phyloP scores from a whole-genome alignment of 2,329 filamentous ascomycete species.

The Paraphoma sp. region DNA sequence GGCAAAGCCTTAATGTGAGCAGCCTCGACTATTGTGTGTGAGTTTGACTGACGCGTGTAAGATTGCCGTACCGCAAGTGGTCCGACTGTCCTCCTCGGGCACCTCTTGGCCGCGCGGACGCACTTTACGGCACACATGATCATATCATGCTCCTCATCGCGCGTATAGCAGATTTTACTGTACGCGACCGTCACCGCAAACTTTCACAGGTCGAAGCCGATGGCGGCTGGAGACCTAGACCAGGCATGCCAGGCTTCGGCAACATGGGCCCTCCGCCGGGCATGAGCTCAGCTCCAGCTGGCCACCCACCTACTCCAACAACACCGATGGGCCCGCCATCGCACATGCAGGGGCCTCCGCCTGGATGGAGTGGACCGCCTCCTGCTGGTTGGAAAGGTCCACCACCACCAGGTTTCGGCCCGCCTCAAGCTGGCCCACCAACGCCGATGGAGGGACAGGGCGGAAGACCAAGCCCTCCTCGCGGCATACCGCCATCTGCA shows the following conservation, averaged over 20 bases:
- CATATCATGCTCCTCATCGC: conserved; percentile 84
- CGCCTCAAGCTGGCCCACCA: background rate
- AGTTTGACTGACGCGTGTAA: conserved; percentile 49
- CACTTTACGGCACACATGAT: conserved; percentile 87
- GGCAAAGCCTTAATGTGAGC: conserved; percentile 85
- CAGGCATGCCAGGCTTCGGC: conserved; percentile 52
- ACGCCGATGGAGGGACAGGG: background rate
- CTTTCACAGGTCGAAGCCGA: conserved; percentile 68
- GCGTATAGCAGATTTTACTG: conserved; percentile 78
- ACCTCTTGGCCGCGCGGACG: conserved; percentile 76
- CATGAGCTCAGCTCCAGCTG: conserved; percentile 8
- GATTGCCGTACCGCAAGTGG: conserved; percentile 81
- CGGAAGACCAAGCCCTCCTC: conserved; percentile 2
- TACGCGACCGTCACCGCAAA: conserved; percentile 80
- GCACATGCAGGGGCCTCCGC: conserved; percentile 34
- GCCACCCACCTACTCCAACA: conserved; percentile 25
- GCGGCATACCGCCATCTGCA: conserved; percentile 27
- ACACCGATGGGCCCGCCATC: conserved; percentile 33
- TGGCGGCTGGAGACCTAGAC: conserved; percentile 61
- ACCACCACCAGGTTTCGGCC: conserved; percentile 9
- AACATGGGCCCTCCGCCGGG: conserved; percentile 47
- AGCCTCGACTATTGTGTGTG: background rate
- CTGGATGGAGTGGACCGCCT: conserved; percentile 26
- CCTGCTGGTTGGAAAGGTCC: conserved; percentile 26
- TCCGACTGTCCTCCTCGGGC: conserved; percentile 87